Base-by-base conservation (phyloP, 164 flowering plant genomes). In the Stephania cephalantha region DNA sequence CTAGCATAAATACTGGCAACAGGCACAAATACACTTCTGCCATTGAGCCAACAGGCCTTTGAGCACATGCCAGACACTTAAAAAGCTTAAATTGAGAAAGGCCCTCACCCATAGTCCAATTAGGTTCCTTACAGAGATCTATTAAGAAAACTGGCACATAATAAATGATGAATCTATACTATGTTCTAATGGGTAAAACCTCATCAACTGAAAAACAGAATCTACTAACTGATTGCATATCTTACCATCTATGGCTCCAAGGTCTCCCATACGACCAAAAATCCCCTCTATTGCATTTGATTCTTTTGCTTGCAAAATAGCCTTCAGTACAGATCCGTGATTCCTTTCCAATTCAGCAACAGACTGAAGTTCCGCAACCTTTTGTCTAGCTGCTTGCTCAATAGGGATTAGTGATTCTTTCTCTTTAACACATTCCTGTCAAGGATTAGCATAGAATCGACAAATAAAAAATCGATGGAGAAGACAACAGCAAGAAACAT, bases 171-270 rank as follows among this genome's bases (percentile, higher is more conserved):
- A n/a, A 25, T 65, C 9, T 20, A 9, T 1, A 1, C 42, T 30
- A 67, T 67, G 68, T 18, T 9, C 69, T 42, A 15, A 66, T 25
- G 5, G 35, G 12, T 22, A 31, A 64, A 6, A 20, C 9, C 8
- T 55, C 75, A 42, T 30, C 15, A 68, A 31, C 6, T 75, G 45
- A 35, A 8, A 18, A 44, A 52, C 66, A 71, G 53, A n/a, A 48
- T 70, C 12, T 64, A 69, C 6, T 74, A 58, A 22, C 8, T 20
- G 45, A 2, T 46, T 58, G 64, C 42, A 2, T 61, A 12, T 67
- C 89, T 81, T 71, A 95, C 99, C 97, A 84, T 95, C 95, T 83
- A 95, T 95, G 15, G 97, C 97, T 73, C 98, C 99, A 53, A 95
- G 78, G 77, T 95, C 98, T 68, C 99, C 99, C 90, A 95, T 82